phyloP scores from a whole-genome alignment of 805 yeast species.

The Zygoascus bituminiphila region DNA sequence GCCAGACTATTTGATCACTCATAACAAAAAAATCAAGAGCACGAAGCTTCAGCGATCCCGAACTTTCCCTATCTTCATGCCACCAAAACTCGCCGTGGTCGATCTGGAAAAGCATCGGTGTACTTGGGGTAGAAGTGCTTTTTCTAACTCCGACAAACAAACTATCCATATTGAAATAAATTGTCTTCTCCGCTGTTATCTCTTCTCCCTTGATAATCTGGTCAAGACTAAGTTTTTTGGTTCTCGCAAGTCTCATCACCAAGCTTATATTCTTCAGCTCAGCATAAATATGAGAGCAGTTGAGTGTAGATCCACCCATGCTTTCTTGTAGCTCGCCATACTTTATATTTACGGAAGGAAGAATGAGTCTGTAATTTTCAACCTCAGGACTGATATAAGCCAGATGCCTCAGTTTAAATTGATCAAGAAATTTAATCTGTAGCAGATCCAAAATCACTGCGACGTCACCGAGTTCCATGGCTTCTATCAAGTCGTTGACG shows the following conservation, averaged over 20 bases:
- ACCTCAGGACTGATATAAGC: slow-evolving; percentile 31
- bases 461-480: slow-evolving; percentile 33
- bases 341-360: slow-evolving; percentile 32
- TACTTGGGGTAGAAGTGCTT: slow-evolving; percentile 1
- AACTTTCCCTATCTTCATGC: slow-evolving; percentile 15
- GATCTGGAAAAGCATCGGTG: slow-evolving; percentile 24
- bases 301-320: neutral
- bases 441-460: slow-evolving; percentile 52
- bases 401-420: slow-evolving; percentile 30
- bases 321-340: slow-evolving; percentile 6
- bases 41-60: slow-evolving; percentile 23
- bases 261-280: slow-evolving; percentile 13
- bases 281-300: slow-evolving; percentile 14
- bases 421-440: slow-evolving; percentile 49
- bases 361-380: slow-evolving; percentile 38
- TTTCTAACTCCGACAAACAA: slow-evolving; percentile 20
- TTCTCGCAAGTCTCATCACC: slow-evolving; percentile 12
- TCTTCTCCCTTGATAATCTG: slow-evolving; percentile 14
- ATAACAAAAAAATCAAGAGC: slow-evolving; percentile 27
- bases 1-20: slow-evolving; percentile 31
- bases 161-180: slow-evolving; percentile 16
- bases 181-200: slow-evolving; percentile 9
- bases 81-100: slow-evolving; percentile 31
- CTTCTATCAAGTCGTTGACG: slow-evolving; percentile 32
- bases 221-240: slow-evolving; percentile 11